Percentiles rank a stretch among this genome's conserved stretches.
These are phyloP conservation scores for Aspergillus hancockii DNA, from an alignment of 495 filamentous ascomycete genomes.

Conservation along the genomic window DNA sequence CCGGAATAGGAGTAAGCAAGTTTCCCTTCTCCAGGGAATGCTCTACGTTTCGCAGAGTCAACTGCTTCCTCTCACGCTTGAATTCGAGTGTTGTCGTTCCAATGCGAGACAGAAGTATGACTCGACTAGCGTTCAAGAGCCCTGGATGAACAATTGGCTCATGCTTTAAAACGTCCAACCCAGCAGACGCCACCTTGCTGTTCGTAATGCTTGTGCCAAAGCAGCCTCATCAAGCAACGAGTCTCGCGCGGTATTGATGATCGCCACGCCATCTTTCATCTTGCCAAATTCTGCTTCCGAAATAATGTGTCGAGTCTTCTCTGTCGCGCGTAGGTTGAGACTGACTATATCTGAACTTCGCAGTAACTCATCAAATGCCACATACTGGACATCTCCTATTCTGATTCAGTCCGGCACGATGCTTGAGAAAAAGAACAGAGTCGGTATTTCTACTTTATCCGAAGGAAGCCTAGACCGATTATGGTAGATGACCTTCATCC, in stretches of 20 bases:
- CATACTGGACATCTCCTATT: slow-evolving; percentile 30
- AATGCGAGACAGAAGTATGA: slow-evolving; percentile 58
- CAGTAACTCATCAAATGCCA: slow-evolving; percentile 58
- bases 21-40: slow-evolving; percentile 26
- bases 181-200: slow-evolving; percentile 47
- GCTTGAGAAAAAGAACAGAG: too few species aligned
- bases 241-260: slow-evolving; percentile 60
- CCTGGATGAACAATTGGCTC: slow-evolving; percentile 53
- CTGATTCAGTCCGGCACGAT: too few species aligned
- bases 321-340: slow-evolving; percentile 61
- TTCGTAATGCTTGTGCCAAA: slow-evolving; percentile 50
- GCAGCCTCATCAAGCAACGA: slow-evolving; percentile 58
- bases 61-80: slow-evolving; percentile 52
- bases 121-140: slow-evolving; percentile 29
- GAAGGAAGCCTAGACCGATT: slow-evolving; percentile 36
- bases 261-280: slow-evolving; percentile 60
- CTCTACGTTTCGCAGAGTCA: slow-evolving; percentile 49
- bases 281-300: slow-evolving; percentile 48
- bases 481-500: slow-evolving; percentile 57
- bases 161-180: slow-evolving; percentile 58
- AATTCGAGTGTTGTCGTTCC: slow-evolving; percentile 55
- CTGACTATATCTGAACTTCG: slow-evolving; percentile 58
- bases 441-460: slow-evolving; percentile 47
- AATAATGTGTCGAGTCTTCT: slow-evolving; percentile 53
- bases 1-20: too few species aligned